These are phyloP conservation scores for Penicillium diatomitis DNA, from an alignment of 495 filamentous ascomycete species.

Conservation along the genomic window DNA sequence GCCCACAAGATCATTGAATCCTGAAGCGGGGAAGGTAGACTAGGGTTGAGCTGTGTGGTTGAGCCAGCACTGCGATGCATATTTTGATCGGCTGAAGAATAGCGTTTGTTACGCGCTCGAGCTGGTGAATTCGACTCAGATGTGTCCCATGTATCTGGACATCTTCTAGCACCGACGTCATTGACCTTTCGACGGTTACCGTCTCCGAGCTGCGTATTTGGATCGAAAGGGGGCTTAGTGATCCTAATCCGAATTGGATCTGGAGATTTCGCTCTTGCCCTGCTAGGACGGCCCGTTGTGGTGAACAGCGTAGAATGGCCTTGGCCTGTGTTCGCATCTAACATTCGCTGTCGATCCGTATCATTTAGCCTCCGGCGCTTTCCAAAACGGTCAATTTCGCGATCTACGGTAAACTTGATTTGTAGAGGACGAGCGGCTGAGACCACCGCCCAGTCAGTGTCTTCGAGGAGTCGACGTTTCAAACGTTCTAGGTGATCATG, in stretches of 20 bases:
- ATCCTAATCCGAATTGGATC: constrained; percentile 4
- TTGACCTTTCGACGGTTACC: too few species aligned
- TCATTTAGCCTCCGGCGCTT: constrained; percentile 32
- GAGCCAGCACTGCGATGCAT: too few species aligned
- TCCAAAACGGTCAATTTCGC: constrained; percentile 27
- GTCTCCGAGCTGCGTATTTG: too few species aligned
- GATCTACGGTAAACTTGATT: constrained; percentile 19
- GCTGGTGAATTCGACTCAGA: too few species aligned
- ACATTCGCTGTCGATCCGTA: constrained; percentile 19
- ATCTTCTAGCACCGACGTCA: too few species aligned
- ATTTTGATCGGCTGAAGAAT: too few species aligned
- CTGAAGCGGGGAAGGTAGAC: too few species aligned
- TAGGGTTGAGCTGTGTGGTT: too few species aligned
- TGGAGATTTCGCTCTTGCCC: constrained; percentile 1
- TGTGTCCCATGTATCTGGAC: too few species aligned
- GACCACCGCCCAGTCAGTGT: constrained; percentile 29
- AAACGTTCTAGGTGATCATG: constrained; percentile 12
- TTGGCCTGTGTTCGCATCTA: constrained; percentile 1
- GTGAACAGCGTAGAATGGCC: too few species aligned
- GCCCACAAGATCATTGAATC: constrained; percentile 3
- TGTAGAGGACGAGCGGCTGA: constrained; percentile 25
- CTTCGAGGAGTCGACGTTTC: constrained; percentile 26
- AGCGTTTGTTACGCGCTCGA: too few species aligned
- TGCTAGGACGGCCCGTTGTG: not conserved
- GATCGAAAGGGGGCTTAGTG: too few species aligned